Percentiles rank a stretch among this genome's conserved stretches.
Conservation (phyloP, 306 rosid species). For the peach (Prunus persica) region DNA sequence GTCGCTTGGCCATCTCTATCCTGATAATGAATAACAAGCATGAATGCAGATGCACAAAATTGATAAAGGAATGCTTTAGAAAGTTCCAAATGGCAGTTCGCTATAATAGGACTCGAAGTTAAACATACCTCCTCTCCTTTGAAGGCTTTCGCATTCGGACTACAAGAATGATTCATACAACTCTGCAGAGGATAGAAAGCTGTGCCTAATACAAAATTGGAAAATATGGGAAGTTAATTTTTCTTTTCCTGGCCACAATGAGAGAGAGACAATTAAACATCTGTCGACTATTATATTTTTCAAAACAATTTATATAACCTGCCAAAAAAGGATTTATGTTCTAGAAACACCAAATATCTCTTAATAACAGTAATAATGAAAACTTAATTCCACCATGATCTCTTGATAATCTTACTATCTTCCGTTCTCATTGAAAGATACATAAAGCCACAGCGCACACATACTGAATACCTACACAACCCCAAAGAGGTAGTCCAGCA, state of each 20-base stretch:
- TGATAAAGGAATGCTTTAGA: neutral
- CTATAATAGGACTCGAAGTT: conserved; percentile 1
- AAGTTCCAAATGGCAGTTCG: neutral
- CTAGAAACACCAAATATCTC: neutral
- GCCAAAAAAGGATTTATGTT: neutral
- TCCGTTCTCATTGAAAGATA: neutral
- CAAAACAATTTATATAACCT: neutral
- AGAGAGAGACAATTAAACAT: neutral
- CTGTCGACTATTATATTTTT: neutral
- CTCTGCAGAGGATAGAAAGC: conserved; percentile 92
- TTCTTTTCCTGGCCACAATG: neutral
- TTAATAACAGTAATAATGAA: neutral
- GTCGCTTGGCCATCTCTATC: conserved; percentile 96
- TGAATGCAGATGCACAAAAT: neutral
- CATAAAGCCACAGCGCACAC: neutral
- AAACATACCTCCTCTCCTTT: conserved; percentile 82
- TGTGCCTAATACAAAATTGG: conserved; percentile 54
- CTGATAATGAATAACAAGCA: conserved; percentile 36
- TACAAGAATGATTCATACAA: conserved; percentile 93
- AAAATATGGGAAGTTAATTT: neutral
- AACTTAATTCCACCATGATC: neutral
- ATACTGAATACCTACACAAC: neutral
- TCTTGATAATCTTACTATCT: neutral
- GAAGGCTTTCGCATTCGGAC: conserved; percentile 91
- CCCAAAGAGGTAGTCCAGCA: neutral